A percentile compares a stretch with the other conserved stretches of the same genome.
Conservation (phyloP, 352 stramenopile species). For the Discostella stelligera region DNA sequence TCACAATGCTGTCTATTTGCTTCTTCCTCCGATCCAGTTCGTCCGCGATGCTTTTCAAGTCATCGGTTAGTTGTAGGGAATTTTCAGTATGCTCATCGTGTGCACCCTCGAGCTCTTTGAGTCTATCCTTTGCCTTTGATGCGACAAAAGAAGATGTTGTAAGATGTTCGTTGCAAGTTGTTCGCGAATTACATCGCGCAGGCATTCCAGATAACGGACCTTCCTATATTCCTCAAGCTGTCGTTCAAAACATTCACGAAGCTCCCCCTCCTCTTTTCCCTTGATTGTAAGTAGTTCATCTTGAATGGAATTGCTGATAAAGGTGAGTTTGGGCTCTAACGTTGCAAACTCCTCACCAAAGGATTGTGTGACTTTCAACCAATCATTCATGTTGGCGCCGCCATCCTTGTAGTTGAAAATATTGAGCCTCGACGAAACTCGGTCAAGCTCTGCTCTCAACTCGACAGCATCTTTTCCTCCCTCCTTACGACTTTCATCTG, state of each 20-base stretch:
- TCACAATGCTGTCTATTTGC: conserved; percentile 37
- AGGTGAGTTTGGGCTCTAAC: conserved; percentile 11
- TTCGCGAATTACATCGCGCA: too few relatives aligned
- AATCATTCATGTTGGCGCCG: not conserved
- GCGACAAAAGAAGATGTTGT: not conserved
- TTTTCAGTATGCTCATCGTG: conserved; percentile 36
- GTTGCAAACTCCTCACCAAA: conserved; percentile 17
- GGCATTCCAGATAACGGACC: conserved; percentile 5
- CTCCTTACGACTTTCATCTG: not conserved
- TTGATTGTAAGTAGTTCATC: conserved; percentile 25
- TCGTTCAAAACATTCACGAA: conserved; percentile 17
- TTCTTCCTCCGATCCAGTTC: conserved; percentile 35
- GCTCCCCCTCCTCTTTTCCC: conserved; percentile 8
- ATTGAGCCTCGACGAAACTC: conserved; percentile 6
- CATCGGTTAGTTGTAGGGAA: conserved; percentile 12
- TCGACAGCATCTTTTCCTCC: not conserved
- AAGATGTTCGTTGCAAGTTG: conserved; percentile 1
- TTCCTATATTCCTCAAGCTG: conserved; percentile 21
- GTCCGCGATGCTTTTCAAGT: conserved; percentile 12
- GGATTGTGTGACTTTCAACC: conserved; percentile 5
- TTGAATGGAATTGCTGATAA: conserved; percentile 11
- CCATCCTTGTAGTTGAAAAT: not conserved
- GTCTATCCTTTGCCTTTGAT: conserved; percentile 12
- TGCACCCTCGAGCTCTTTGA: conserved; percentile 15
- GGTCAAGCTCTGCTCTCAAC: conserved; percentile 1